Conservation (phyloP, 2,329 filamentous ascomycete species). For the Talaromyces atroroseus region DNA sequence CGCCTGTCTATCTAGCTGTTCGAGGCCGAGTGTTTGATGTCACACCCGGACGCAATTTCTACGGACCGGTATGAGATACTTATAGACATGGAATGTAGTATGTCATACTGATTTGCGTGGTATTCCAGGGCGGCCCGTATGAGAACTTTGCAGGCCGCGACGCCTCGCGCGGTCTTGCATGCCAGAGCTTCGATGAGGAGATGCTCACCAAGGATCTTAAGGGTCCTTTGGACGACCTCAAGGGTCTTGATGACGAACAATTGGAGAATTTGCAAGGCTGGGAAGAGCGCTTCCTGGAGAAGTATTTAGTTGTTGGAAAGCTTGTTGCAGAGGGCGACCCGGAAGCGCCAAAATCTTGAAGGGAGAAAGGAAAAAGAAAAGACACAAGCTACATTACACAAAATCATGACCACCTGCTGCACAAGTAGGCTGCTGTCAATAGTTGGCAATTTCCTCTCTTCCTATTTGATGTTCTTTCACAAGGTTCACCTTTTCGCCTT, state of each 20-base stretch:
- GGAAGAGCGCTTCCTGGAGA: slow-evolving; percentile 89
- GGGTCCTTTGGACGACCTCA: slow-evolving; percentile 71
- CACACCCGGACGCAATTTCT: slow-evolving; percentile 79
- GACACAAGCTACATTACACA: neutral
- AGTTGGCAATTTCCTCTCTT: neutral
- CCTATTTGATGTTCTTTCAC: neutral
- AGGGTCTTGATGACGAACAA: slow-evolving; percentile 67
- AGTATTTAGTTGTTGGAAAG: slow-evolving; percentile 91
- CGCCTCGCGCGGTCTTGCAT: slow-evolving; percentile 79
- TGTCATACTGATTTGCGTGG: neutral
- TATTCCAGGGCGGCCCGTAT: slow-evolving; percentile 69
- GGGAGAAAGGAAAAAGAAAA: too few relatives aligned
- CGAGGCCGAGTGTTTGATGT: slow-evolving; percentile 91
- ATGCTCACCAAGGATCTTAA: slow-evolving; percentile 92
- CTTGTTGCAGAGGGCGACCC: slow-evolving; percentile 62
- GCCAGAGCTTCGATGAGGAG: slow-evolving; percentile 86
- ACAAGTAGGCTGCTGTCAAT: neutral
- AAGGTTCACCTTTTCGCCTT: neutral
- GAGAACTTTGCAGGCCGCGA: slow-evolving; percentile 94
- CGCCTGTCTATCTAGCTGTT: slow-evolving; percentile 84
- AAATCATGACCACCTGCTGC: neutral
- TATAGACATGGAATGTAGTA: neutral
- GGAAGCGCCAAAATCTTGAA: slow-evolving; percentile 24
- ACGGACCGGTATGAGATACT: slow-evolving; percentile 60
- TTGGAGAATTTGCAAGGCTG: slow-evolving; percentile 79